Conservation (phyloP, 352 stramenopile species). For the Globisporangium echinulatum region DNA sequence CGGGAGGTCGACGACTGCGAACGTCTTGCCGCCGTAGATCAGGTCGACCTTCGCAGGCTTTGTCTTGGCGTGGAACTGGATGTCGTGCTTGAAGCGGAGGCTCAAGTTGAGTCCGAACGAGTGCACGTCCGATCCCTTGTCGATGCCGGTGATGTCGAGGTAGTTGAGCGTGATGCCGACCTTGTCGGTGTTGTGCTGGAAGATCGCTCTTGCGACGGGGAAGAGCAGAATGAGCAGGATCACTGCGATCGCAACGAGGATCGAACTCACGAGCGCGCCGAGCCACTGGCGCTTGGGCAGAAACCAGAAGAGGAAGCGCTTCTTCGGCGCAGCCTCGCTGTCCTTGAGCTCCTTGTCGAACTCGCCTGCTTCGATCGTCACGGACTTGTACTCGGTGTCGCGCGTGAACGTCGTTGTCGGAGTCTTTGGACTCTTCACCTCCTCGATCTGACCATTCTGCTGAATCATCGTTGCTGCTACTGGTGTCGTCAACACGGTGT, state of each 20-base stretch:
- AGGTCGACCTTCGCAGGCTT: constrained; percentile 38
- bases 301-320: constrained; percentile 46
- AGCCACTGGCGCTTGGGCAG: constrained; percentile 50
- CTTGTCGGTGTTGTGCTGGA: constrained; percentile 55
- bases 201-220: constrained; percentile 41
- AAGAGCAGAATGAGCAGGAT: constrained; percentile 58
- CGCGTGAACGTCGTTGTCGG: constrained; percentile 3
- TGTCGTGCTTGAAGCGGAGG: constrained; percentile 43
- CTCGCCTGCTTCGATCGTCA: constrained; percentile 18
- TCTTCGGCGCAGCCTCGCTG: constrained; percentile 1
- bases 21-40: constrained; percentile 31
- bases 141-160: constrained; percentile 47
- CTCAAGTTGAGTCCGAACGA: constrained; percentile 47
- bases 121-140: constrained; percentile 18
- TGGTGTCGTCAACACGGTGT: not conserved
- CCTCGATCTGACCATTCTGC: not conserved
- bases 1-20: constrained; percentile 46
- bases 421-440: not conserved
- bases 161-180: constrained; percentile 57
- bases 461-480: not conserved
- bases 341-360: constrained; percentile 33
- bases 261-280: constrained; percentile 24
- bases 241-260: constrained; percentile 28
- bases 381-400: constrained; percentile 17
- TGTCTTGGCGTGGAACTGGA: constrained; percentile 30